Evolutionary conservation across 2,329 filamentous ascomycete species (phyloP), one percentile per base, ranked within the genome.

Genomic region (Arthrobotrys entomopaga): DNA sequence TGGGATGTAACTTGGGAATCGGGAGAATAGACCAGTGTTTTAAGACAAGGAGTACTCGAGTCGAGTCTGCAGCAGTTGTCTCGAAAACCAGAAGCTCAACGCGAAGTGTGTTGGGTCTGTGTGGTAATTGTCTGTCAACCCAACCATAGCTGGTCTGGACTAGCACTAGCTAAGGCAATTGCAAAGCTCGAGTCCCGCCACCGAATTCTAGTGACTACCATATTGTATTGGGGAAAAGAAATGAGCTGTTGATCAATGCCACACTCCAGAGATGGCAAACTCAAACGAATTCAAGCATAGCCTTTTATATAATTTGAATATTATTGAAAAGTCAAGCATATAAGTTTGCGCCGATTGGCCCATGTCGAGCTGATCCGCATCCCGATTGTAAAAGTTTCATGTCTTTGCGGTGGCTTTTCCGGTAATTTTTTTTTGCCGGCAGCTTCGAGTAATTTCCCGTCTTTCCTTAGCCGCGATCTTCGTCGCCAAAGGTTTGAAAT

Each of bases 71-170:
- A n/a, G n/a, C n/a, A n/a, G n/a, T n/a, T n/a, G n/a, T n/a, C n/a
- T n/a, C n/a, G n/a, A n/a, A n/a, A n/a, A n/a, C n/a, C n/a, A n/a
- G n/a, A n/a, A n/a, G n/a, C n/a, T n/a, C n/a, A n/a, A n/a, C n/a
- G n/a, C n/a, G n/a, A n/a, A n/a, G 38, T 59, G 65, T 69, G 65
- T 69, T 69, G 65, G 49, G 38, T 34, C 29, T 34, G 56, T 69
- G 65, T 69, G 65, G 65, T 61, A 54, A 34, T 6, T 34, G 6
- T 10, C 63, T 20, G 38, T 38, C 34, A 29, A 19, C n/a, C 16
- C 52, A 15, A 2, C 50, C 8, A n/a, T n/a, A n/a, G n/a, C n/a
- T n/a, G n/a, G n/a, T n/a, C n/a, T n/a, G n/a, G n/a, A n/a, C n/a
- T n/a, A n/a, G n/a, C n/a, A n/a, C n/a, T n/a, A n/a, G n/a, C n/a